Percentiles rank a stretch among this genome's conserved stretches.
Evolutionary conservation across 2,329 filamentous ascomycete genomes (phyloP).

Genomic region (Huntiella decipiens): DNA sequence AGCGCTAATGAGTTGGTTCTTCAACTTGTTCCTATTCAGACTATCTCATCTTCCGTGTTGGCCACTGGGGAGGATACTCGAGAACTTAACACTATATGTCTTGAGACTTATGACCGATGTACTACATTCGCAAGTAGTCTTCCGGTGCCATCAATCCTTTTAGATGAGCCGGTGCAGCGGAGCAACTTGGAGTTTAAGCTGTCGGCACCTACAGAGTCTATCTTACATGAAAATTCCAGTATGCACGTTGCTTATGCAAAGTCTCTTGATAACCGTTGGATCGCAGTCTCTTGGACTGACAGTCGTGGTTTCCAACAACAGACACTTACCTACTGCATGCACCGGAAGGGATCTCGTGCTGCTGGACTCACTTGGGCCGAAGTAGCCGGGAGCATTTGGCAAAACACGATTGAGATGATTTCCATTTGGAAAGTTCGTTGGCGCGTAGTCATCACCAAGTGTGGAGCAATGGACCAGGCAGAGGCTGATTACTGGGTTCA

Average conservation of each 20-base stretch:
- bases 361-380: constrained; percentile 36
- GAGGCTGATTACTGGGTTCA: constrained; percentile 43
- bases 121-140: constrained; percentile 29
- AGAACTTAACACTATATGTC: constrained; percentile 38
- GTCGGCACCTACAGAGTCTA: constrained; percentile 47
- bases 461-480: constrained; percentile 44
- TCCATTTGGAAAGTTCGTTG: constrained; percentile 52
- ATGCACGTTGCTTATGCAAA: constrained; percentile 65
- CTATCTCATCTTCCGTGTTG: constrained; percentile 48
- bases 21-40: constrained; percentile 51
- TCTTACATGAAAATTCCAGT: constrained; percentile 60
- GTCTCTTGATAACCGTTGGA: constrained; percentile 58
- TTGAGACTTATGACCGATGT: constrained; percentile 65
- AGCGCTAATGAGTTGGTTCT: constrained; percentile 21
- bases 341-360: constrained; percentile 32
- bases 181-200: constrained; percentile 60
- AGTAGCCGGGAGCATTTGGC: constrained; percentile 60
- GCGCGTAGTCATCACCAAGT: constrained; percentile 58
- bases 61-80: constrained; percentile 31
- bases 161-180: constrained; percentile 49
- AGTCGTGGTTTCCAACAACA: constrained; percentile 55
- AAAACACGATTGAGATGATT: constrained; percentile 55
- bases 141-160: constrained; percentile 50
- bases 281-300: constrained; percentile 66
- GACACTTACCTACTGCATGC: constrained; percentile 53